Base-by-base conservation (phyloP, 768 basidiomycete species). In the Guyanaporus albipodus region DNA sequence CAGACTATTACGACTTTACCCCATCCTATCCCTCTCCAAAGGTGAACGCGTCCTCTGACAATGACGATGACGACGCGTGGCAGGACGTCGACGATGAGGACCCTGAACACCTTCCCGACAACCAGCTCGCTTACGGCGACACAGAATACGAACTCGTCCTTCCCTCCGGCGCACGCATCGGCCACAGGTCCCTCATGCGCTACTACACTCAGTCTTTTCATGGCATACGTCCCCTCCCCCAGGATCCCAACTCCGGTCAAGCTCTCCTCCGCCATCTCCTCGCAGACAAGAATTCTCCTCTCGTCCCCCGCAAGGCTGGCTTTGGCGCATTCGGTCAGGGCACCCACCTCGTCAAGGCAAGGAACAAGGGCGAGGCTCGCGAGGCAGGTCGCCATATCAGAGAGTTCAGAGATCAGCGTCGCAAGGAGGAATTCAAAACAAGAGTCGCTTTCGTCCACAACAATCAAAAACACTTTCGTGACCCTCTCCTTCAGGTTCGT, bases 1-100 rank as follows among this genome's bases (percentile, higher is more conserved):
- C 92, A 0, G 94, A 97, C 55, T 97, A 75, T 62, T 99, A 98
- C 70, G 92, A 96, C 67, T 98, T 95, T 64, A 76, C 83, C 0
- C 65, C 74, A 1, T 91, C 87, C 10, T 95, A 95, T 61, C 87
- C 88, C 0, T 70, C 52, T 43, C 56, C 6, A 7, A 8, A 14
- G 48, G 10, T 28, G 21, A 29, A 32, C 7, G 8, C 17, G 4
- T 14, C 4, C 19, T 12, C n/a, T 26, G 56, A 75, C 45, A 72
- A 68, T 19, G 67, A 57, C 8, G 73, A 72, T 27, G 72, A 72
- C 19, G 51, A 57, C 1, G 64, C 66, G 8, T 6, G 14, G 6
- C 61, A 58, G 59, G 64, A 54, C 18, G 56, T 48, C 19, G 67
- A 66, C 34, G 68, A 59, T 18, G 62, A 64, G 22, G 70, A 70